phyloP scores from a whole-genome alignment of 1,284 basidiomycete species.

The Xerocomus nothofagi region DNA sequence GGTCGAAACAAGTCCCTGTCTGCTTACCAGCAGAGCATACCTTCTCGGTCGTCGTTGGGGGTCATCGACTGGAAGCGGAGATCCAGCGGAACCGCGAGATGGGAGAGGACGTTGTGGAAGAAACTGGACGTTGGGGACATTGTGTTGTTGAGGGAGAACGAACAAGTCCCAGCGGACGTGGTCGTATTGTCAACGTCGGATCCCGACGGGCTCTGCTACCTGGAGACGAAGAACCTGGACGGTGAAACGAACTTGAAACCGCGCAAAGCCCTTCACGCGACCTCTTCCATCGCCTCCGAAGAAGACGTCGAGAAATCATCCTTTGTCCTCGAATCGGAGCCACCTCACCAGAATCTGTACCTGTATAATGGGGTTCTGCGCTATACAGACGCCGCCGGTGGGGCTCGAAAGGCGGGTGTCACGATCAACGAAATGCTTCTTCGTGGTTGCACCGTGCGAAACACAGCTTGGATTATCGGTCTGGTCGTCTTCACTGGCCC shows the following conservation, averaged over 20 bases:
- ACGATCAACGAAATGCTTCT: constrained; percentile 93
- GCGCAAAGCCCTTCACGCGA: constrained; percentile 76
- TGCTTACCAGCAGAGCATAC: constrained; percentile 56
- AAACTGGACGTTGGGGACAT: constrained; percentile 98
- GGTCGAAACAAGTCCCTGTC: constrained; percentile 34
- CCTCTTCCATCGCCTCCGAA: constrained; percentile 76
- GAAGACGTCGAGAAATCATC: constrained; percentile 88
- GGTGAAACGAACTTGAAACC: constrained; percentile 97
- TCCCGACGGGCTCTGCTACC: constrained; percentile 80
- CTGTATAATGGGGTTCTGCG: constrained; percentile 85
- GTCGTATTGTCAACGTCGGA: constrained; percentile 88
- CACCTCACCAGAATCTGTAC: constrained; percentile 93
- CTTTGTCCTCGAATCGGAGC: constrained; percentile 90
- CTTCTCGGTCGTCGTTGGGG: constrained; percentile 56
- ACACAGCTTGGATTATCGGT: constrained; percentile 94
- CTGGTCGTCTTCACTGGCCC: constrained; percentile 92
- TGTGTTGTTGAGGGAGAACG: constrained; percentile 88
- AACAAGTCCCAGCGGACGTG: constrained; percentile 95
- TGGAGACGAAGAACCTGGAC: constrained; percentile 95
- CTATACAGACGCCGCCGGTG: constrained; percentile 57
- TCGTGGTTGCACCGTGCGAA: constrained; percentile 90
- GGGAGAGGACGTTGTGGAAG: constrained; percentile 98
- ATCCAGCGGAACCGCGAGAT: constrained; percentile 71
- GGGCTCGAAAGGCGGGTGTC: constrained; percentile 64
- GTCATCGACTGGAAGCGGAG: constrained; percentile 79